Base-by-base conservation (phyloP, 345 rosid genomes). In the Syzygium aqueum region DNA sequence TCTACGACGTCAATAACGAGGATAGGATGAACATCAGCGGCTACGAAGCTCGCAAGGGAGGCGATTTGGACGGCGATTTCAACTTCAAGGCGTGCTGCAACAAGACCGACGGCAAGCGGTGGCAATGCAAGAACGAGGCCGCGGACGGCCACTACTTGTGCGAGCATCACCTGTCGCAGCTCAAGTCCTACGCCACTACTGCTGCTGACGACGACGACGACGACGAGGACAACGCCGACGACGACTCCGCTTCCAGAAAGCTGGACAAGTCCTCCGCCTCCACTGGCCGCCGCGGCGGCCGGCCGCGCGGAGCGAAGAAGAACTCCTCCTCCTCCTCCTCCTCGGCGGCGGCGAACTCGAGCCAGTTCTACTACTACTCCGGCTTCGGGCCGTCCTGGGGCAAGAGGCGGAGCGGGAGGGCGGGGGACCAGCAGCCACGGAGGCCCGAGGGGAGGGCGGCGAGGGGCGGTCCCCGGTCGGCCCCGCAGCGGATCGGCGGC, bases 361-460 rank as follows among this genome's bases (percentile, higher is more conserved):
- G 92, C 78, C 96, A 94, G 92, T 97, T 94, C 88, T 97, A 97
- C 87, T 97, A 97, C 88, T 97, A 97, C 92, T 93, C 98, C n/a
- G 99, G 98, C 88, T 97, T 96, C 86, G 98, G 99, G 33, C 99
- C 98, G 53, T 67, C 88, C 78, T 94, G 99, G 98, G 94, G 97
- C n/a, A 96, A 92, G 78, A 90, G 92, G 77, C 90, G 97, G 89
- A 91, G 94, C 33, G 93, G 90, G 27, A 84, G 86, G 73, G 73
- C 63, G 19, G 56, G 1, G 87, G 85, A 51, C 51, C 83, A 53
- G 49, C 30, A 53, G 49, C 30, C 51, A 11, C 57, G 96, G 40
- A 96, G 96, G 49, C 56, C 87, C 87, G 93, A 96, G 96, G 93
- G 96, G 25, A 94, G 49, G 63, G 86, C 50, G 19, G 30, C 40